phyloP scores from a whole-genome alignment of 768 basidiomycete genomes.

The Flagelloscypha sp. region DNA sequence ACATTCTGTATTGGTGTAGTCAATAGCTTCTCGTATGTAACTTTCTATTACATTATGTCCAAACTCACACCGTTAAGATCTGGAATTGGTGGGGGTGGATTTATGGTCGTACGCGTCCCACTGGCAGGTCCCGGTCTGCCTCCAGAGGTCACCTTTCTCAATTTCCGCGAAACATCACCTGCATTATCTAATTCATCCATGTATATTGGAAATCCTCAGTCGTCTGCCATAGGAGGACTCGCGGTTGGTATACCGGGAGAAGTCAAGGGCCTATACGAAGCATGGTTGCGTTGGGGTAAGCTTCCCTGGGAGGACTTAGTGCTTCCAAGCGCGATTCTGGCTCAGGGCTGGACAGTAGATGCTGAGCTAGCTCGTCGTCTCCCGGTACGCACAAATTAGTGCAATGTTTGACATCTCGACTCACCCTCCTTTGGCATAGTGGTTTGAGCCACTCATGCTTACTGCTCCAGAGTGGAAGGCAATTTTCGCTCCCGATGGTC shows the following conservation, averaged over 20 bases:
- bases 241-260: slow-evolving; percentile 90
- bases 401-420: slow-evolving; percentile 1
- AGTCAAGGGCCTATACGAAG: slow-evolving; percentile 77
- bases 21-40: slow-evolving; percentile 81
- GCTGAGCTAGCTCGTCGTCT: slow-evolving; percentile 69
- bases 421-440: slow-evolving; percentile 18
- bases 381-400: slow-evolving; percentile 34
- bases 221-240: slow-evolving; percentile 68
- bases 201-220: slow-evolving; percentile 50
- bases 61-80: slow-evolving; percentile 34
- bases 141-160: slow-evolving; percentile 65
- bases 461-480: slow-evolving; percentile 64
- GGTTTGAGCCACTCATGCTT: slow-evolving; percentile 49
- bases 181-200: slow-evolving; percentile 64
- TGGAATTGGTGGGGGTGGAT: slow-evolving; percentile 83
- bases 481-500: slow-evolving; percentile 77
- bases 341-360: slow-evolving; percentile 73
- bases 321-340: slow-evolving; percentile 65
- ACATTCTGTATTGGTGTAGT: slow-evolving; percentile 76
- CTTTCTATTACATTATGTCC: slow-evolving; percentile 4
- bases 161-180: slow-evolving; percentile 88
- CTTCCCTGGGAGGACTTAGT: slow-evolving; percentile 75
- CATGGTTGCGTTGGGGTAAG: slow-evolving; percentile 74
- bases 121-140: slow-evolving; percentile 28
- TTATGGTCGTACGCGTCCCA: slow-evolving; percentile 77